Conservation (phyloP, 371 early-diverging fungal genomes). For the Rhizoclosmatium hyalinum region DNA sequence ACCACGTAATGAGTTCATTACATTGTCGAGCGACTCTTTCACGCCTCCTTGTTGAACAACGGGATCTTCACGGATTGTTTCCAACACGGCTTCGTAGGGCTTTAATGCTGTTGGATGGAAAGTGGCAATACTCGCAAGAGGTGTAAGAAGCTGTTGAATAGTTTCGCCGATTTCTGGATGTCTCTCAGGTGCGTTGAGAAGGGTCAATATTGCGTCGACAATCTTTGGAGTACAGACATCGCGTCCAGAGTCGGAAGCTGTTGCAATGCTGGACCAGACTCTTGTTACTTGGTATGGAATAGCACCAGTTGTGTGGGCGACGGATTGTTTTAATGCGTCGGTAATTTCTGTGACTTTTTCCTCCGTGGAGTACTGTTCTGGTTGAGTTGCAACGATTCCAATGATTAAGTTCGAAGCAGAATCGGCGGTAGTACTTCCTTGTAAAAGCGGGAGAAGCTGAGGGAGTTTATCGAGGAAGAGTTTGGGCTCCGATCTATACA, state of each 20-base stretch:
- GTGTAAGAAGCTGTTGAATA: not conserved
- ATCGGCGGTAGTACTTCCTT: not conserved
- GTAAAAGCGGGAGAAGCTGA: not conserved
- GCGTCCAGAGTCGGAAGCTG: not conserved
- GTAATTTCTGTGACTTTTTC: not conserved
- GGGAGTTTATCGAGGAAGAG: not conserved
- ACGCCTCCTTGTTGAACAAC: not conserved
- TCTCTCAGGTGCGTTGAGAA: not conserved
- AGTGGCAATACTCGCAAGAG: slow-evolving; percentile 8
- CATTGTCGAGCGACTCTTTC: not conserved
- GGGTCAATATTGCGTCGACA: not conserved
- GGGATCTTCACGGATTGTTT: not conserved
- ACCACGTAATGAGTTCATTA: slow-evolving; percentile 28
- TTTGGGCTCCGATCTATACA: not conserved
- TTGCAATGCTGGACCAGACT: not conserved
- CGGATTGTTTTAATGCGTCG: not conserved
- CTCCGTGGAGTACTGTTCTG: not conserved
- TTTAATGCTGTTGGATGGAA: not conserved
- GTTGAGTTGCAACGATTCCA: not conserved
- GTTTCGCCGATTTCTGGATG: not conserved
- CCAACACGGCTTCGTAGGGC: not conserved
- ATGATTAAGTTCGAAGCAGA: not conserved
- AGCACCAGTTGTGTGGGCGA: not conserved
- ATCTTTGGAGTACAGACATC: not conserved
- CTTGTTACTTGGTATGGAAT: too few relatives aligned